Evolutionary conservation across 768 basidiomycete genomes (phyloP).

Genomic region (Leucosporidium yakuticum): DNA sequence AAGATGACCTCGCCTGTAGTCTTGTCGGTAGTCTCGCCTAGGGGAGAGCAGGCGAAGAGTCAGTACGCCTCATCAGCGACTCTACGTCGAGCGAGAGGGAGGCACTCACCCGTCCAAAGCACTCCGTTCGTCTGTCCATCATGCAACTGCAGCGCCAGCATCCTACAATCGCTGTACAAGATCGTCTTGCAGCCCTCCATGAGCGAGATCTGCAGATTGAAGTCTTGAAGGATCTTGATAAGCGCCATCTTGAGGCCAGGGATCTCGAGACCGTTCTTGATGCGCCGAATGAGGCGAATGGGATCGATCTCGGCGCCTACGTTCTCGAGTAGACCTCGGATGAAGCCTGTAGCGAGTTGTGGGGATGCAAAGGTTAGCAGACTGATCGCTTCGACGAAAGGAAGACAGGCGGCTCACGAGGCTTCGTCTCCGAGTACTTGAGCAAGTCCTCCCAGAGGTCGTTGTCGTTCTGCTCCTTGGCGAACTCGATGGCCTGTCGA

Average conservation of each 20-base stretch:
- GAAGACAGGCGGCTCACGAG: slow-evolving; percentile 51
- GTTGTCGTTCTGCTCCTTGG: slow-evolving; percentile 91
- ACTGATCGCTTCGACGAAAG: not conserved
- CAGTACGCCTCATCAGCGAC: not conserved
- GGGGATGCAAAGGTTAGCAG: slow-evolving; percentile 7
- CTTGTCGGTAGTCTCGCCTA: slow-evolving; percentile 28
- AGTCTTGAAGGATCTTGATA: slow-evolving; percentile 95
- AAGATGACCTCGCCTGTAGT: slow-evolving; percentile 32
- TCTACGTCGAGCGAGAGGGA: too few species aligned
- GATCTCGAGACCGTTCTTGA: slow-evolving; percentile 93
- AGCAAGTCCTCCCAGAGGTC: slow-evolving; percentile 97
- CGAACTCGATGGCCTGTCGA: slow-evolving; percentile 89
- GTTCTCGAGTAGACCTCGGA: slow-evolving; percentile 88
- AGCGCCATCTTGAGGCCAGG: slow-evolving; percentile 88
- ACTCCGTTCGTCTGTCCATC: slow-evolving; percentile 73
- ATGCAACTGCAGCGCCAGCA: slow-evolving; percentile 63
- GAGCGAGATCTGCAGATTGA: slow-evolving; percentile 80
- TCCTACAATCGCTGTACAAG: slow-evolving; percentile 71
- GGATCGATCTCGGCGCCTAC: slow-evolving; percentile 91
- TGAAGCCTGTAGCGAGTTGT: slow-evolving; percentile 59
- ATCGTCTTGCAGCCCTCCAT: slow-evolving; percentile 88
- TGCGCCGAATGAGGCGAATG: slow-evolving; percentile 83
- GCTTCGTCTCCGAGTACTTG: slow-evolving; percentile 87
- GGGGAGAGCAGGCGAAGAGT: not conserved
- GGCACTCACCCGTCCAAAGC: slow-evolving; percentile 57